A percentile compares a stretch with the other conserved stretches of the same genome.
phyloP scores from a whole-genome alignment of 129 eudicot species.

The Chrysanthemum seticuspe region DNA sequence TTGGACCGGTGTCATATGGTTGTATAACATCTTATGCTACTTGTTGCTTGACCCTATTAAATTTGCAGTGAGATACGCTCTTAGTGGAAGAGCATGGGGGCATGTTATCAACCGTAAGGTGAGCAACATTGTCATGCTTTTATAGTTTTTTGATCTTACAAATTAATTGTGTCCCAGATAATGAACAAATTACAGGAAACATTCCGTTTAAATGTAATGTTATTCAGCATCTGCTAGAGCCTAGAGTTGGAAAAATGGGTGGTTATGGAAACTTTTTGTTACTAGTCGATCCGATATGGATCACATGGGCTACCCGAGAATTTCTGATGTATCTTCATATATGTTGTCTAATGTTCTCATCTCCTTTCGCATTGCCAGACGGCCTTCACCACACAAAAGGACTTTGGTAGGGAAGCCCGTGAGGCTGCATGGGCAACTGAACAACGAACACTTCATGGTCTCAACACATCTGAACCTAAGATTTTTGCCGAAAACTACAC shows the following conservation, averaged over 20 bases:
- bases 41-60: conserved; percentile 55
- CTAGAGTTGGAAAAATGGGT: too few species aligned
- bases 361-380: conserved; percentile 33
- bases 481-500: conserved; percentile 40
- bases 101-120: conserved; percentile 49
- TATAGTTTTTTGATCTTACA: background rate
- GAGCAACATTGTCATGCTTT: conserved; percentile 1
- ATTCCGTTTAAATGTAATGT: too few species aligned
- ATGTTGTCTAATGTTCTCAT: background rate
- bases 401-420: conserved; percentile 64
- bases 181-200: too few species aligned
- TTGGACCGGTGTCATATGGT: conserved; percentile 57
- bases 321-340: background rate
- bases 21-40: conserved; percentile 46
- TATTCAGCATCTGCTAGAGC: too few species aligned
- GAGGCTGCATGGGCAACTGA: conserved; percentile 78
- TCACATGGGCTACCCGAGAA: too few species aligned
- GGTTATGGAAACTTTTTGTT: too few species aligned
- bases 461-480: conserved; percentile 42
- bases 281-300: too few species aligned
- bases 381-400: conserved; percentile 52
- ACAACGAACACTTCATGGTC: conserved; percentile 60
- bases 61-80: conserved; percentile 46
- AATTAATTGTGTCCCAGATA: background rate
- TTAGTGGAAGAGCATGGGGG: conserved; percentile 67